Base-by-base conservation (phyloP, 129 eudicot genomes). In the Centella asiatica region DNA sequence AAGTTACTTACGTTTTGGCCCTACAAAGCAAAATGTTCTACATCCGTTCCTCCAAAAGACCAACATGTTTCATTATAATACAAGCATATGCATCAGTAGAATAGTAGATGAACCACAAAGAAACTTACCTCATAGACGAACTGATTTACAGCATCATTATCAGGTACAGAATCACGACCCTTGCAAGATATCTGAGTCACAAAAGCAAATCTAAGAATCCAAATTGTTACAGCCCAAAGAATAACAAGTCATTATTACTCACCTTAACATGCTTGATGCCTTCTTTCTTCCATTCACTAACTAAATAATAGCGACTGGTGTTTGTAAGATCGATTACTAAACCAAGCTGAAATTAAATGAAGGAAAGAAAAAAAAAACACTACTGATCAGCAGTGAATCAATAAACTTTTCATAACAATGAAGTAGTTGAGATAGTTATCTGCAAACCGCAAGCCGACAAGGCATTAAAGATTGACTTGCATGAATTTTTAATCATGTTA, bases 161-260 rank as follows among this genome's bases (percentile, higher is more conserved):
- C 99, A 29, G 99, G 99, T 73, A 87, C 99, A 75, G 99, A 82
- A 74, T 78, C 99, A 42, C 99, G 96, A 61, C 99, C 99, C 81
- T 82, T 89, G 88, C 99, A 93, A 60, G 82, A 76, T 58, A 93
- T 84, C 99, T 93, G 65, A 62, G 63, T 40, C 31, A 45, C 25
- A 53, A 65, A n/a, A 67, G 37, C 50, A 66, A 28, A 36, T 0
- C 62, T 60, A 10, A 72, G 65, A 62, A 46, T 19, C 36, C 44
- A 44, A 37, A 33, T 47, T 58, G 32, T 49, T 58, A 59, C 58
- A 60, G 56, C 37, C 64, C 67, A 6, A 75, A 66, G 49, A 15
- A 53, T 45, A 28, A 67, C 32, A 59, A 57, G 46, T 7, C 44
- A 19, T 33, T 57, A 39, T 12, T 57, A 75, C 85, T 44, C 67